These are phyloP conservation scores for Colletotrichum siamense DNA, from an alignment of 2,329 filamentous ascomycete species.

Conservation along the genomic window DNA sequence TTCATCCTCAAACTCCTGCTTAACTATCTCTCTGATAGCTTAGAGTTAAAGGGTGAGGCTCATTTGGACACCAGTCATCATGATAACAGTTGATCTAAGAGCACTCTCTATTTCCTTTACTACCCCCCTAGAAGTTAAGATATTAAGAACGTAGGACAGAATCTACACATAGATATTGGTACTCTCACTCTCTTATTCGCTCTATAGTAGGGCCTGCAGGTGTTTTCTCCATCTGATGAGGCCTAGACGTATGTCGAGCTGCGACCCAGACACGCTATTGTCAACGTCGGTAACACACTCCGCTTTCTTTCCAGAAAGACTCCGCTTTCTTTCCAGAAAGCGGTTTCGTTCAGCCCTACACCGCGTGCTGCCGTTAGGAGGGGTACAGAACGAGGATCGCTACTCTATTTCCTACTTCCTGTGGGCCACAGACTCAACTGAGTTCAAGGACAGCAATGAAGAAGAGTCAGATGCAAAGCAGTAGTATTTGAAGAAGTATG, in stretches of 20 bases:
- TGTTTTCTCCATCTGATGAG: background rate
- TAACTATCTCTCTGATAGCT: background rate
- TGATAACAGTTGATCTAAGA: background rate
- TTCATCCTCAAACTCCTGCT: background rate
- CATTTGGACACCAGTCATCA: background rate
- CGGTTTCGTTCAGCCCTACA: conserved; percentile 12
- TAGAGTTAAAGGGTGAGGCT: background rate
- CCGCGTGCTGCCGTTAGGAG: background rate
- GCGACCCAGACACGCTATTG: conserved; percentile 30
- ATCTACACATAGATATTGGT: conserved; percentile 33
- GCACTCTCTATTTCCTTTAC: background rate
- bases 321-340: conserved; percentile 21
- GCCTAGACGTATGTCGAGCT: conserved; percentile 31
- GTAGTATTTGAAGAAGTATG: background rate
- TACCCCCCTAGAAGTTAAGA: background rate
- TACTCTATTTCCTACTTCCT: conserved; percentile 18
- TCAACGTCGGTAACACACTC: conserved; percentile 38
- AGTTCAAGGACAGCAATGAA: background rate
- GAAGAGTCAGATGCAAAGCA: background rate
- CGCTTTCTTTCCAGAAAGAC: conserved; percentile 11
- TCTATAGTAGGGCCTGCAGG: conserved; percentile 35
- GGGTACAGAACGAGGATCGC: background rate
- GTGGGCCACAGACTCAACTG: background rate
- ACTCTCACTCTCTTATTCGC: conserved; percentile 32
- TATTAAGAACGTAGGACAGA: conserved; percentile 23